A percentile compares a stretch with the other conserved stretches of the same genome.
Conservation (phyloP, 352 stramenopile species). For the Phytophthora nicotianae region DNA sequence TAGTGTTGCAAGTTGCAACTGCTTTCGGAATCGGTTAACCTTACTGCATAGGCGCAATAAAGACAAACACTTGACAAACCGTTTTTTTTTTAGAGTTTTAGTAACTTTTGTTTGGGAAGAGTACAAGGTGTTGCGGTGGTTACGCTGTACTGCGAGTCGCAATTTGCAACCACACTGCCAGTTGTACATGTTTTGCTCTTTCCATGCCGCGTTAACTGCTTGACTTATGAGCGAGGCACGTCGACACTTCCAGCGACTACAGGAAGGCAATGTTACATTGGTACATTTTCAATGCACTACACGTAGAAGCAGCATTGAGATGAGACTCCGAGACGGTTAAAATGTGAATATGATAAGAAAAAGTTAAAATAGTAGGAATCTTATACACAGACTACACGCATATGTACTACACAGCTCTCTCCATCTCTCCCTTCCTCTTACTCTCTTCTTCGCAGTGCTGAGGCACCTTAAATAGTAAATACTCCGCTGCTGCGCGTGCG, state of each 20-base stretch:
- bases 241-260: conserved; percentile 12
- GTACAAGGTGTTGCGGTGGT: too few species aligned
- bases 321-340: conserved; percentile 6
- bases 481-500: conserved; percentile 28
- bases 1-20: conserved; percentile 1
- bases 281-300: too few species aligned
- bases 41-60: conserved; percentile 36
- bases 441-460: conserved; percentile 27
- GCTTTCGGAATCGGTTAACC: conserved; percentile 17
- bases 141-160: too few species aligned
- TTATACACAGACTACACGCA: conserved; percentile 33
- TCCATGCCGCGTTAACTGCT: conserved; percentile 12
- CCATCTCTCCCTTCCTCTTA: conserved; percentile 3
- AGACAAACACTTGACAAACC: conserved; percentile 27
- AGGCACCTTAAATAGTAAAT: conserved; percentile 55
- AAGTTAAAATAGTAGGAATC: conserved; percentile 20
- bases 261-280: too few species aligned
- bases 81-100: neutral
- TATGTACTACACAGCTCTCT: conserved; percentile 18
- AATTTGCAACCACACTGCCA: neutral
- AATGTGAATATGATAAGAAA: conserved; percentile 8
- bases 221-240: neutral
- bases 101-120: too few species aligned
- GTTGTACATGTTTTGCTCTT: conserved; percentile 2
- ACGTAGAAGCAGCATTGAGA: neutral